phyloP scores from a whole-genome alignment of 805 yeast genomes.

The Yarrowia osloensis region DNA sequence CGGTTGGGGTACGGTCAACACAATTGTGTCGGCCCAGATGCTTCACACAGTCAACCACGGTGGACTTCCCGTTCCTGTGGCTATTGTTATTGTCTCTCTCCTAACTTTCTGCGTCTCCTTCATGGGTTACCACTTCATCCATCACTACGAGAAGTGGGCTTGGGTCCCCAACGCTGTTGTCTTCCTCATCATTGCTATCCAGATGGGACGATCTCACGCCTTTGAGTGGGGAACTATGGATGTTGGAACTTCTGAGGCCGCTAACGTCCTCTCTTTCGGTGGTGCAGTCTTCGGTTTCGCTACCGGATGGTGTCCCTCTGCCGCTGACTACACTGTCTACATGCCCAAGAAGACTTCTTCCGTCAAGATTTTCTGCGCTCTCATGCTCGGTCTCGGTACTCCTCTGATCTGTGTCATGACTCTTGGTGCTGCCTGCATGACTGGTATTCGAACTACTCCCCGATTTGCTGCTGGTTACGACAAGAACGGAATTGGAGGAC shows the following conservation, averaged over 20 bases:
- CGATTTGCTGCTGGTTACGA: constrained; percentile 55
- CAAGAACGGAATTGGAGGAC: constrained; percentile 71
- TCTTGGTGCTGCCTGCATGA: constrained; percentile 83
- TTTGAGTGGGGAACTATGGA: constrained; percentile 58
- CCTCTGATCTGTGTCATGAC: constrained; percentile 74
- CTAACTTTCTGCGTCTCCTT: constrained; percentile 72
- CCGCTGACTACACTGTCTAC: constrained; percentile 89
- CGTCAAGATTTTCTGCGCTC: constrained; percentile 61
- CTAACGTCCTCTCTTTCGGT: constrained; percentile 75
- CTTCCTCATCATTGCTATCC: constrained; percentile 75
- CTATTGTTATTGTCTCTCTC: constrained; percentile 67
- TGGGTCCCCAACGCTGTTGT: constrained; percentile 82
- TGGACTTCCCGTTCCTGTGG: constrained; percentile 85
- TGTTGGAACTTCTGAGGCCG: constrained; percentile 71
- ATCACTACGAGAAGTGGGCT: constrained; percentile 76
- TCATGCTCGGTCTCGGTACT: constrained; percentile 61
- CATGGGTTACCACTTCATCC: constrained; percentile 84
- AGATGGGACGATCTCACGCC: constrained; percentile 66
- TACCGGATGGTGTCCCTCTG: constrained; percentile 92
- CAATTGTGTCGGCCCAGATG: constrained; percentile 84
- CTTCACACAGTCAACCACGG: constrained; percentile 70
- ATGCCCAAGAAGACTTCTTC: constrained; percentile 68
- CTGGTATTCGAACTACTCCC: constrained; percentile 56
- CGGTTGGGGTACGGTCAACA: constrained; percentile 95
- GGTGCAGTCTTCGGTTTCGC: constrained; percentile 84